Evolutionary conservation across 495 filamentous ascomycete genomes (phyloP), one percentile per base, ranked within the genome.

Genomic region (Sporormia fimetaria): DNA sequence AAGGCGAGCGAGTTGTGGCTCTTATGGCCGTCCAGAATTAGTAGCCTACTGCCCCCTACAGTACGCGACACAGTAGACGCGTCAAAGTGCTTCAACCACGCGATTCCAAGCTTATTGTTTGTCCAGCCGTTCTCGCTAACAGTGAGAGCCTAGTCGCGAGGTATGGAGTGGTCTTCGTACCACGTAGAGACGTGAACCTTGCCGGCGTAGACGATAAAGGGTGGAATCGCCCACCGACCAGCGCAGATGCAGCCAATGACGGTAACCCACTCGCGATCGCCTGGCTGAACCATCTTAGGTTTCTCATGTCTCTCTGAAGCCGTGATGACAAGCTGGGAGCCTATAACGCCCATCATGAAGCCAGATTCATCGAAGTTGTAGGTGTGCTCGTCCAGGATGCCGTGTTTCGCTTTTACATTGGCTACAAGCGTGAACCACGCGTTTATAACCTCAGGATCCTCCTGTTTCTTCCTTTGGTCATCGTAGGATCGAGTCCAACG

Each of bases 351-450:
- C 38, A 69, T 67, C 28, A 56, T 28, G 56, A 68, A 43, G 42
- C 62, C 51, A 41, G 55, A 62, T 50, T 71, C 57, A 44, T 71
- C 57, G 47, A 71, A 68, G 46, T 68, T 70, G 40, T 64, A 65
- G 27, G 61, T 58, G 56, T 68, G 59, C 15, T 60, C 47, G n/a
- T 60, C 44, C n/a, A 41, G 15, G 30, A 69, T 63, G 9, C 54
- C 48, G 40, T 67, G 59, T 40, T 67, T 55, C 10, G 36, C 43
- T 16, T 48, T 52, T 33, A 51, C 56, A 29, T 61, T 55, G 31
- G 30, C 15, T 37, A 66, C 40, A 26, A 61, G 54, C 21, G 39
- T 23, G 48, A 68, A 67, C 57, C 53, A 69, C 2, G 10, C 42
- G 1, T 33, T 7, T 35, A 64, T 58, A 27, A 59, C 15, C 25